These are phyloP conservation scores for Atalantia buxifolia DNA, from an alignment of 345 rosid genomes.

Conservation along the genomic window DNA sequence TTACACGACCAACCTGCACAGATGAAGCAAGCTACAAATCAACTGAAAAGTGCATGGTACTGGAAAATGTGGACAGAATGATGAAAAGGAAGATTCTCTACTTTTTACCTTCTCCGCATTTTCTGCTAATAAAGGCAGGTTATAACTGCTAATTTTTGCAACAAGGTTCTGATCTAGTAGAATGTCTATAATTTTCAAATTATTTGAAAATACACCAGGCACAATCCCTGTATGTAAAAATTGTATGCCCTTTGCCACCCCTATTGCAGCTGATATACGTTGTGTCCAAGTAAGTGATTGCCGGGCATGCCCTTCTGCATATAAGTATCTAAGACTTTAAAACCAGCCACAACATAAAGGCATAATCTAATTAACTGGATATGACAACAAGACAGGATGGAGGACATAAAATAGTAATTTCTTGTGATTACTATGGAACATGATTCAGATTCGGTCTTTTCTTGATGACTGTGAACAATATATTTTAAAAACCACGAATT, in stretches of 20 bases:
- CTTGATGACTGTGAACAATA: background rate
- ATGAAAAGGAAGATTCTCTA: background rate
- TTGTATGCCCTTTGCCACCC: slow-evolving; percentile 84
- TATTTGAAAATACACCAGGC: slow-evolving; percentile 77
- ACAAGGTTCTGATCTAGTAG: slow-evolving; percentile 76
- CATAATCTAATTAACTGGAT: background rate
- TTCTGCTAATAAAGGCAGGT: slow-evolving; percentile 73
- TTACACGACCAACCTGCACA: slow-evolving; percentile 54
- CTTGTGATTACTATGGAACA: too few relatives aligned
- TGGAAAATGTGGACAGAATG: background rate
- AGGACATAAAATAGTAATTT: background rate
- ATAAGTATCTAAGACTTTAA: slow-evolving; percentile 6
- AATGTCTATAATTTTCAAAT: slow-evolving; percentile 77
- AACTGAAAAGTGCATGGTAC: background rate
- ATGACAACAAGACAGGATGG: slow-evolving; percentile 1
- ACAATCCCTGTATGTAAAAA: slow-evolving; percentile 90
- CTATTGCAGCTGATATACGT: slow-evolving; percentile 79
- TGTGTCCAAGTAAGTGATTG: slow-evolving; percentile 70
- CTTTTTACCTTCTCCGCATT: slow-evolving; percentile 53
- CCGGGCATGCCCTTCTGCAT: slow-evolving; percentile 43
- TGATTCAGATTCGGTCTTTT: background rate
- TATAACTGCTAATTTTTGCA: slow-evolving; percentile 83
- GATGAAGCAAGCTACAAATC: background rate
- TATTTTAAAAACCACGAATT: background rate
- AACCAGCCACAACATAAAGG: background rate